phyloP scores from a whole-genome alignment of 129 eudicot species.

The Apium graveolens region DNA sequence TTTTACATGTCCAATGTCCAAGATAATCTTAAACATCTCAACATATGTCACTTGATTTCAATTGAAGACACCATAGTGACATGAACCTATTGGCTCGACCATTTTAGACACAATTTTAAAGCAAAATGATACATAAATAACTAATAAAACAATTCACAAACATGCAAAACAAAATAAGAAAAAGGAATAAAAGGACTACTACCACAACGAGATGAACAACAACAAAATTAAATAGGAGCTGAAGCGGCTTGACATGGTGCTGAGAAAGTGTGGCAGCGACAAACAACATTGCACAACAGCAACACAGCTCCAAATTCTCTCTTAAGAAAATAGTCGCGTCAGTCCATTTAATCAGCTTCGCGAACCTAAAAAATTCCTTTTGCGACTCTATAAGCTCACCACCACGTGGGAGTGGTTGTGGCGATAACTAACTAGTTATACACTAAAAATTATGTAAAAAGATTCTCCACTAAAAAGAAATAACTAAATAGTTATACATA shows the following conservation, averaged over 20 bases:
- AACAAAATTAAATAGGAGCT: constrained; percentile 41
- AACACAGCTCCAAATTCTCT: constrained; percentile 82
- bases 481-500: no score
- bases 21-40: no score
- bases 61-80: no score
- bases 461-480: no score
- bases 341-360: constrained; percentile 55
- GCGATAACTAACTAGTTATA: no score
- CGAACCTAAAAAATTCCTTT: constrained; percentile 43
- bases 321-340: constrained; percentile 57
- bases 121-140: not conserved
- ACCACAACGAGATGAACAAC: constrained; percentile 98
- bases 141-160: not conserved
- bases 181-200: constrained; percentile 3
- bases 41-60: no score
- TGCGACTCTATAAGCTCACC: constrained; percentile 48
- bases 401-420: constrained; percentile 14
- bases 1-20: no score
- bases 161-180: not conserved
- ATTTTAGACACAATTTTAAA: no score
- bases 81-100: no score
- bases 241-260: constrained; percentile 46
- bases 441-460: no score
- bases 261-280: constrained; percentile 62
- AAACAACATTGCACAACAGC: constrained; percentile 60